Conservation (phyloP, 2,329 filamentous ascomycete genomes). For the Fusarium cyanostomum region DNA sequence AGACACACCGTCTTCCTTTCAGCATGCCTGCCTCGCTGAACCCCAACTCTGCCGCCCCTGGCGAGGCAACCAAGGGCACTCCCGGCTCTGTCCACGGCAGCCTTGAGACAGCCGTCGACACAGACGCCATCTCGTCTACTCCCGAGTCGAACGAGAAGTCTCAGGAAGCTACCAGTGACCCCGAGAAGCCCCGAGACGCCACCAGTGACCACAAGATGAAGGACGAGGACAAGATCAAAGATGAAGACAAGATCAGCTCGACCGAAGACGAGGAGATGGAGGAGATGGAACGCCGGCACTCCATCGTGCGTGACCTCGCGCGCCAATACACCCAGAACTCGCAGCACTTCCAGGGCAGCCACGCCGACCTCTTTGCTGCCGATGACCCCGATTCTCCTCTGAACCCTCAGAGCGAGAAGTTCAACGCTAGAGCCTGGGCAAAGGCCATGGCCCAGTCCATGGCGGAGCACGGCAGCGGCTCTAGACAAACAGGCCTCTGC, state of each 20-base stretch:
- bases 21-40: conserved; percentile 23
- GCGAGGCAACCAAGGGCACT: conserved; percentile 14
- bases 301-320: conserved; percentile 34
- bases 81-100: conserved; percentile 25
- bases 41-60: neutral
- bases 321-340: conserved; percentile 29
- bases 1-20: conserved; percentile 12
- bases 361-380: conserved; percentile 26
- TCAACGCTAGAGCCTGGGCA: conserved; percentile 57
- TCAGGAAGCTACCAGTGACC: neutral
- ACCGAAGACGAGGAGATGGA: conserved; percentile 18
- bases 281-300: conserved; percentile 33
- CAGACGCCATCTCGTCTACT: conserved; percentile 2
- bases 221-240: neutral
- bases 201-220: neutral
- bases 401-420: conserved; percentile 60
- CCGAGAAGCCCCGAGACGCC: conserved; percentile 19
- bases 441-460: conserved; percentile 40
- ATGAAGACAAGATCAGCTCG: conserved; percentile 6
- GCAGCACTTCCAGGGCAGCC: conserved; percentile 21
- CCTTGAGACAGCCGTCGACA: conserved; percentile 30
- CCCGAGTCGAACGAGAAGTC: conserved; percentile 20
- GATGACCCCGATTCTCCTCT: conserved; percentile 52
- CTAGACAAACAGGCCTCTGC: conserved; percentile 47
- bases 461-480: conserved; percentile 40